Conservation (phyloP, 257 asterid genomes). For the Scutellaria barbata region DNA sequence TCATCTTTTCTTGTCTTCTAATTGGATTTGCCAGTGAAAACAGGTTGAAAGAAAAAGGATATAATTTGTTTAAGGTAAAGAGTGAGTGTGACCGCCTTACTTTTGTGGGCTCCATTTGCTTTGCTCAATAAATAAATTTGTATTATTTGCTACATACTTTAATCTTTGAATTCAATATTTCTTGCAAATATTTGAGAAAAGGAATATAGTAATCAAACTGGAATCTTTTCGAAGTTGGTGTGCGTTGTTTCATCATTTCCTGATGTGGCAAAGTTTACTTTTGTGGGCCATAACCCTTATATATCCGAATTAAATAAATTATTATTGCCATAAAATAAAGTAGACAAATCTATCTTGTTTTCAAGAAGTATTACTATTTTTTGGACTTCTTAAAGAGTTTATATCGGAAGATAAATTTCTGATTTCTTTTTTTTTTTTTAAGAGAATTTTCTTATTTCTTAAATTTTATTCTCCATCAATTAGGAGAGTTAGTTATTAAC, state of each 20-base stretch:
- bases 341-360: constrained; percentile 8
- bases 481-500: no score
- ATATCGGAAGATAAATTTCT: no score
- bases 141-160: constrained; percentile 1
- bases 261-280: constrained; percentile 20
- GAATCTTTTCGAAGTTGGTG: constrained; percentile 40
- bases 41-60: constrained; percentile 26
- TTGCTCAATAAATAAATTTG: constrained; percentile 17
- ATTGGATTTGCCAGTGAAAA: constrained; percentile 27
- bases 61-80: background rate
- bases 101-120: constrained; percentile 37
- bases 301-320: background rate
- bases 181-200: background rate
- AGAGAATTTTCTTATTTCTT: no score
- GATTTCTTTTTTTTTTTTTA: no score
- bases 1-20: constrained; percentile 37
- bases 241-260: constrained; percentile 28
- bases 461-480: no score
- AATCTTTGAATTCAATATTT: background rate
- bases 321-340: background rate
- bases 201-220: background rate
- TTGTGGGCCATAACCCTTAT: constrained; percentile 26
- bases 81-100: constrained; percentile 3
- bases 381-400: no score
- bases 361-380: background rate